Evolutionary conservation across 192 early-diverging fungal species (phyloP), one percentile per base, ranked within the genome.

Genomic region (Backusella mclennaniae): DNA sequence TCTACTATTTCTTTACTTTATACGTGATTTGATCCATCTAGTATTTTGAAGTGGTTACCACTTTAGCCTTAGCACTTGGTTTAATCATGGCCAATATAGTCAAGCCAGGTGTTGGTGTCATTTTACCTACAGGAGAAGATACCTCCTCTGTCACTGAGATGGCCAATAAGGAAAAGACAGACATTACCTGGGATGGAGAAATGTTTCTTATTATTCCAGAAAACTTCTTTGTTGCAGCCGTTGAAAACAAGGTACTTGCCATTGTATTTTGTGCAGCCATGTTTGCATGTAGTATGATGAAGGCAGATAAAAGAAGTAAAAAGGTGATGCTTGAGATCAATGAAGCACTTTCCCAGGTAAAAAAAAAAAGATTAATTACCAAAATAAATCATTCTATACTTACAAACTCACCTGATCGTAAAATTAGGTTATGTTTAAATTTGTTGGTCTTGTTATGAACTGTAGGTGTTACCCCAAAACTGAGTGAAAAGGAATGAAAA

Each of bases 11-110:
- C 17, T 9, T 56, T 44, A 12, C 17, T 42, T 75, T 29, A 17
- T 6, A 66, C 29, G 14, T 66, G 9, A 66, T 11, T 23, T 66
- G 4, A 66, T 56, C 21, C 9, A 31, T 66, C 2, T 75, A 75
- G 74, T 93, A 93, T 80, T 93, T 93, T 81, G 85, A 89, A 53
- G 71, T 88, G 2, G 83, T 88, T 76, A 88, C 91, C 7, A 90
- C 87, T 3, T 74, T 92, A 53, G 91, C 91, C 15, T 76, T 92
- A n/a, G 76, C 88, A 73, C 68, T 93, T 23, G 92, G 92, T 73
- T 87, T 93, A 31, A 41, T 86, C 39, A 82, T 85, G 53, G 90
- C 81, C 66, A 91, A 92, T 73, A 66, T 89, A 6, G 67, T 85
- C 75, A 87, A 91, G 76, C 92, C 92, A 7, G 92, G 92, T 17